A percentile compares a stretch with the other conserved stretches of the same genome.
These are phyloP conservation scores for Letharia lupina DNA, from an alignment of 495 filamentous ascomycete genomes.

Conservation along the genomic window DNA sequence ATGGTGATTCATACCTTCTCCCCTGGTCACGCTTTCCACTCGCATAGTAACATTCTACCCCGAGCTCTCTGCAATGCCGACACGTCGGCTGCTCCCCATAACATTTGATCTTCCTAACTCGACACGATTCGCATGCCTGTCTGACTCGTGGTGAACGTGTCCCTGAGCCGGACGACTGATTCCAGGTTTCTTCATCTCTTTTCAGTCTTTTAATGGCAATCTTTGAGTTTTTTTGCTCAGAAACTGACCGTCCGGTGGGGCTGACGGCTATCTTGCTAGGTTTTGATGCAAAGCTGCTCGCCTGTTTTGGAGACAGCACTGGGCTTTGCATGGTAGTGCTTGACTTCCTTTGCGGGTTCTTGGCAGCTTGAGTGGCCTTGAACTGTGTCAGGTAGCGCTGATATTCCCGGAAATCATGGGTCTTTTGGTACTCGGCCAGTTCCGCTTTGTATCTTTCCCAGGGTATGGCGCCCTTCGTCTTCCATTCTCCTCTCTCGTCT, in stretches of 20 bases:
- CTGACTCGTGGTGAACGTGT: slow-evolving; percentile 25
- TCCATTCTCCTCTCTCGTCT: slow-evolving; percentile 19
- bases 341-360: slow-evolving; percentile 10
- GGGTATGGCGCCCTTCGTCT: slow-evolving; percentile 9
- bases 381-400: slow-evolving; percentile 15
- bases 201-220: slow-evolving; percentile 15
- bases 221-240: slow-evolving; percentile 2
- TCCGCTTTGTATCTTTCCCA: slow-evolving; percentile 21
- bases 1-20: slow-evolving; percentile 36
- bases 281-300: background rate
- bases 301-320: background rate
- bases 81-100: slow-evolving; percentile 48
- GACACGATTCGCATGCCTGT: slow-evolving; percentile 43
- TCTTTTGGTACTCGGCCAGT: slow-evolving; percentile 19
- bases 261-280: background rate
- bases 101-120: slow-evolving; percentile 50
- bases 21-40: slow-evolving; percentile 51
- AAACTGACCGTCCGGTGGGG: background rate
- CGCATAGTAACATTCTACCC: slow-evolving; percentile 45
- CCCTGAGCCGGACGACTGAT: background rate
- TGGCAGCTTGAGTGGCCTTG: slow-evolving; percentile 14
- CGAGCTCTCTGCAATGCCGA: slow-evolving; percentile 45
- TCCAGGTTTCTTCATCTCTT: slow-evolving; percentile 6
- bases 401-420: slow-evolving; percentile 14
- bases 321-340: background rate